Conservation (phyloP, 192 early-diverging fungal species). For the Podila epigama region DNA sequence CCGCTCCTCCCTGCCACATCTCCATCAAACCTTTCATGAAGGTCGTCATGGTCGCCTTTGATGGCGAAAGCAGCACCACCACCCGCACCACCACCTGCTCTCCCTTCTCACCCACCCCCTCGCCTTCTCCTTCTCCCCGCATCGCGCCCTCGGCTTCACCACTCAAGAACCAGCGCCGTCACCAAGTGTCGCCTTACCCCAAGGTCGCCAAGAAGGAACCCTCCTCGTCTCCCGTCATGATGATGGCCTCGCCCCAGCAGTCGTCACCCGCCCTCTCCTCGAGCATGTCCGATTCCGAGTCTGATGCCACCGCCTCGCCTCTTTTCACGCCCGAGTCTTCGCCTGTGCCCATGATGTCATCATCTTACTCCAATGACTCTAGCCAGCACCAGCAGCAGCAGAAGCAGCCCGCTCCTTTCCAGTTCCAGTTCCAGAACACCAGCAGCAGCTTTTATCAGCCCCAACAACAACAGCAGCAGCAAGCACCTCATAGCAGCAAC, state of each 20-base stretch:
- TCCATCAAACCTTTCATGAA: constrained; percentile 52
- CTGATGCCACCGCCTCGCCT: constrained; percentile 37
- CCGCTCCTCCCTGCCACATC: constrained; percentile 47
- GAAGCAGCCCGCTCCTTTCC: constrained; percentile 10
- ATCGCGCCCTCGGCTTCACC: constrained; percentile 3
- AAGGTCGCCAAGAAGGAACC: constrained; percentile 3
- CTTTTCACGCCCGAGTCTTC: constrained; percentile 61
- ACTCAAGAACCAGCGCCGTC: constrained; percentile 16
- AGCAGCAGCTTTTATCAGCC: constrained; percentile 24
- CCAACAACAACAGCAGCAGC: not conserved
- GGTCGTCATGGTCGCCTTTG: constrained; percentile 49
- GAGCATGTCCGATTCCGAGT: constrained; percentile 43
- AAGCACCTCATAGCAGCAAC: not conserved
- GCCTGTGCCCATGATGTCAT: too few relatives aligned
- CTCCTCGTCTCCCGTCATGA: constrained; percentile 12
- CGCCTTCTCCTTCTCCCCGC: constrained; percentile 26
- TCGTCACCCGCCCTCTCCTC: constrained; percentile 7
- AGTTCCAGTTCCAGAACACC: constrained; percentile 43
- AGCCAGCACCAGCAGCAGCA: constrained; percentile 9
- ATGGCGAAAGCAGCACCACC: constrained; percentile 17
- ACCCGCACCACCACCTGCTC: constrained; percentile 1
- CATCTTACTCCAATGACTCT: constrained; percentile 4
- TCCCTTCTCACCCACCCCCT: not conserved
- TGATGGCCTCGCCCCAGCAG: constrained; percentile 24
- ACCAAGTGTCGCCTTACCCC: constrained; percentile 27